Base-by-base conservation (phyloP, 352 stramenopile genomes). In the Globisporangium radiosum region DNA sequence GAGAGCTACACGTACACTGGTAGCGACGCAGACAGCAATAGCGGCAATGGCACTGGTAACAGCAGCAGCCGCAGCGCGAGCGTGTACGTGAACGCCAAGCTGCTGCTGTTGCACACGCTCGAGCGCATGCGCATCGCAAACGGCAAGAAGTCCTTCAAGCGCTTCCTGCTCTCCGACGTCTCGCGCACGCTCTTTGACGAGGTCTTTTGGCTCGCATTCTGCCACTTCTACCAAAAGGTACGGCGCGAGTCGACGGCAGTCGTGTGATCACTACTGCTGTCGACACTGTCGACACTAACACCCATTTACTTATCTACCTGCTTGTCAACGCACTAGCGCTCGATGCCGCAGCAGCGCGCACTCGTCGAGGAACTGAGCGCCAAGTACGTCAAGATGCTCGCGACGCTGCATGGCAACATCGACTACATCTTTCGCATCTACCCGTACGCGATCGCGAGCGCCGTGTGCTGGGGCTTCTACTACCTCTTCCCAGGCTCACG, bases 371-470 rank as follows among this genome's bases (percentile, higher is more conserved):
- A 73, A 10, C 85, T 96, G 25, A 85, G 82, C 51, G 62, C 69
- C 25, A 75, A 87, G 49, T 95, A 95, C 63, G 79, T 95, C 44
- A 84, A 91, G 65, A 80, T 95, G 64, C 73, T 95, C 10, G 72
- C 76, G 52, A 64, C 68, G 15, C 71, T 95, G 47, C 84, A 76
- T 15, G 71, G 71, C 42, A 91, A 76, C 62, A 87, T 83, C 55
- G 88, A 96, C 66, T 88, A 94, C 59, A 77, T 95, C 63, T 95
- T 96, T 67, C 75, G 81, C 19, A 75, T 94, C n/a, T 95, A 94
- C 55, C 88, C 88, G 47, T 96, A 94, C 64, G 80, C 85, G 1
- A 66, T 96, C 55, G 74, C 85, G 2, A 91, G 87, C 38, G 72
- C 68, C 8, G 76, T 95, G 36, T 89, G 79, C 65, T 93, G 78